Evolutionary conservation across 2,329 filamentous ascomycete genomes (phyloP).

Genomic region (Daldinia eschscholtzii): DNA sequence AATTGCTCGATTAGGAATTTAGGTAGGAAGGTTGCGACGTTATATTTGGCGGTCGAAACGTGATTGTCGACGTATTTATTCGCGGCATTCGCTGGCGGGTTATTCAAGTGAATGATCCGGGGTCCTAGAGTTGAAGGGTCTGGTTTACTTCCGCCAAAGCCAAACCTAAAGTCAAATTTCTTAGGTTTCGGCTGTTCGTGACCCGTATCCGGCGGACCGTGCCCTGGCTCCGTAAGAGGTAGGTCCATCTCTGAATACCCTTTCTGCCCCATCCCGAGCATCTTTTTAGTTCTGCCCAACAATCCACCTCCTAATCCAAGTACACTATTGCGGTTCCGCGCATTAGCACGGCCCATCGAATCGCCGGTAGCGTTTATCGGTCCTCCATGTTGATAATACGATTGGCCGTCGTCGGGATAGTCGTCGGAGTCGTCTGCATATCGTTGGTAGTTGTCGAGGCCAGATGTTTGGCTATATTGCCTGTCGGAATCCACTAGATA

Average conservation of each 20-base stretch:
- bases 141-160: constrained; percentile 84
- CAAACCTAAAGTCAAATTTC: constrained; percentile 88
- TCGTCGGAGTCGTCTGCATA: constrained; percentile 93
- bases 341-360: constrained; percentile 63
- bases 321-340: constrained; percentile 88
- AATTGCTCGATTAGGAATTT: constrained; percentile 99
- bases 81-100: constrained; percentile 87
- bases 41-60: constrained; percentile 98
- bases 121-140: constrained; percentile 94
- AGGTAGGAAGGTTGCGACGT: constrained; percentile 88
- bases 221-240: constrained; percentile 84
- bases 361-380: constrained; percentile 59
- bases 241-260: constrained; percentile 98
- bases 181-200: constrained; percentile 58
- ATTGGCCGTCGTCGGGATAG: constrained; percentile 80
- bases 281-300: constrained; percentile 88
- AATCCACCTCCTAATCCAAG: constrained; percentile 88
- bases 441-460: constrained; percentile 86
- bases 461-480: constrained; percentile 81
- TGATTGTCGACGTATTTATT: constrained; percentile 98
- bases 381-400: constrained; percentile 83
- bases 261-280: constrained; percentile 82
- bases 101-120: constrained; percentile 94
- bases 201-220: constrained; percentile 54
- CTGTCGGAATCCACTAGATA: constrained; percentile 59